Evolutionary conservation across 2,329 filamentous ascomycete genomes (phyloP), one percentile per base, ranked within the genome.

Genomic region (Didymella exigua): DNA sequence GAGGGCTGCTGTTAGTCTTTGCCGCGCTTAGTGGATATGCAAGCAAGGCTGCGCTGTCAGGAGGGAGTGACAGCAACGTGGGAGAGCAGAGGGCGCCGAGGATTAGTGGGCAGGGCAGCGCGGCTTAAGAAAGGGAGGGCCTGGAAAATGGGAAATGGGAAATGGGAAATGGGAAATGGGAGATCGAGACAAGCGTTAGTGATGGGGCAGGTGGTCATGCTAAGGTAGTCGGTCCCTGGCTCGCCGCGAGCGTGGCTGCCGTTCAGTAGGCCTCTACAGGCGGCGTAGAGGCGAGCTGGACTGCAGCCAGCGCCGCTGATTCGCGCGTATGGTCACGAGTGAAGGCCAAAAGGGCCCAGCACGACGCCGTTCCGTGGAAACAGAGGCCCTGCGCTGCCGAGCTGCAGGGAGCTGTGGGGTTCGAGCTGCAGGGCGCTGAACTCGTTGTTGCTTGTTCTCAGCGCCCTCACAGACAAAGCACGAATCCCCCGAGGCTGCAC

Each of bases 361-460:
- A 23, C 21, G 33, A 36, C 33, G 33, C 33, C 33, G 33, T 36
- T 36, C 33, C 33, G 33, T 36, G 9, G 13, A 36, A 36, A 36
- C 49, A 46, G 34, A 38, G 40, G 51, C 40, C 61, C 48, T 54
- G 51, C 31, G 33, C 38, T 48, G 44, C 38, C 45, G 40, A 27
- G 34, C 56, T 59, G 60, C 54, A 60, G 45, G 41, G 37, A 42
- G 56, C 56, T 67, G 62, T 65, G 64, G 65, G 58, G 61, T 60
- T 41, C 36, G 36, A 44, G 57, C 58, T 51, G 56, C 49, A 44
- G 36, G 52, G 44, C 18, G 42, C 46, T 50, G 33, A 18, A 11
- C 41, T 48, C 41, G 30, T 13, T 41, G 45, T 31, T 37, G 44
- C 45, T 26, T n/a, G 41, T 33, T 44, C 5, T 13, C 24, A 19